These are phyloP conservation scores for Fusarium poae DNA, from an alignment of 2,329 filamentous ascomycete species.

Conservation along the genomic window DNA sequence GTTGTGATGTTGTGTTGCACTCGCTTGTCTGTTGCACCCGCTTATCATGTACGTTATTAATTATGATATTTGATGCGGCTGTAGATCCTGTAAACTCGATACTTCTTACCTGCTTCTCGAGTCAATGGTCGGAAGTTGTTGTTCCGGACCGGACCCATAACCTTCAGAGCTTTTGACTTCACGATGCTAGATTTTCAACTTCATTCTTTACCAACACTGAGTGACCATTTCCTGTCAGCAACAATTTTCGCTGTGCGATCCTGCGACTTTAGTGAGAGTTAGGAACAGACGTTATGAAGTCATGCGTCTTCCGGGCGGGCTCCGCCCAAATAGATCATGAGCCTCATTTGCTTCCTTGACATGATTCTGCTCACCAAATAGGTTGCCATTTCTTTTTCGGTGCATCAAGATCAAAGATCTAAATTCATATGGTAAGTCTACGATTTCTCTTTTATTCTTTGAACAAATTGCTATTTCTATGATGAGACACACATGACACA, in stretches of 20 bases:
- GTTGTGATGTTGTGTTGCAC: no score
- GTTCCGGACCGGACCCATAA: slow-evolving; percentile 30
- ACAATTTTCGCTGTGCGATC: neutral
- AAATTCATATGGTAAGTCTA: slow-evolving; percentile 24
- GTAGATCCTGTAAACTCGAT: neutral
- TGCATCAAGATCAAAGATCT: neutral
- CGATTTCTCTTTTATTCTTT: slow-evolving; percentile 3
- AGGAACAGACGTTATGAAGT: neutral
- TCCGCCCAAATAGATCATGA: neutral
- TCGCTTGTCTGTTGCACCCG: no score
- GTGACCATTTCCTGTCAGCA: neutral
- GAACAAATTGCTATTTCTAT: slow-evolving; percentile 31
- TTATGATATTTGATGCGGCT: neutral
- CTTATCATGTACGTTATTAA: no score
- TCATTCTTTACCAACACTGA: neutral
- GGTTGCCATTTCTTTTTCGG: neutral
- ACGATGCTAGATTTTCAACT: neutral
- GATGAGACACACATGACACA: slow-evolving; percentile 53
- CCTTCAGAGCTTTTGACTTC: neutral
- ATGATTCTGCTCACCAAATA: slow-evolving; percentile 14
- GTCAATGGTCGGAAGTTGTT: slow-evolving; percentile 17
- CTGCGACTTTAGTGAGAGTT: no score
- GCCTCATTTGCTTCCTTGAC: neutral
- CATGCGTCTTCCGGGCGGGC: neutral
- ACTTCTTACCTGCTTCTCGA: neutral